Percentiles rank a stretch among this genome's conserved stretches.
phyloP scores from a whole-genome alignment of 2,329 filamentous ascomycete genomes.

The Ceratocystis cubensis region DNA sequence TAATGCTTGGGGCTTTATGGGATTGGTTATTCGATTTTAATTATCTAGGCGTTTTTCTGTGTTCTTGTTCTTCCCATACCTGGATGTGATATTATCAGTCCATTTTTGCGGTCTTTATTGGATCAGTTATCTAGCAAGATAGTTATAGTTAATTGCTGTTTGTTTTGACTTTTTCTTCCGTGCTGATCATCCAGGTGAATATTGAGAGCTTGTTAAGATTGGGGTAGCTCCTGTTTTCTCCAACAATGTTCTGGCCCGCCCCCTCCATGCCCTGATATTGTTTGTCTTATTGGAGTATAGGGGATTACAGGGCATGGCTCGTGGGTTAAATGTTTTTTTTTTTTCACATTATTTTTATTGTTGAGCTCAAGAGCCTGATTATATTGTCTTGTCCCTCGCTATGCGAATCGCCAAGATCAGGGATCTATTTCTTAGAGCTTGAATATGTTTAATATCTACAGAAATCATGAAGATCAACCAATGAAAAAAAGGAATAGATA shows the following conservation, averaged over 20 bases:
- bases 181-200: neutral
- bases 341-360: neutral
- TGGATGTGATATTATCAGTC: neutral
- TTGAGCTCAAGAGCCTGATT: neutral
- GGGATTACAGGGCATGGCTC: neutral
- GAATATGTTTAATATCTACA: too few relatives aligned
- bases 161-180: neutral
- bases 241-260: neutral
- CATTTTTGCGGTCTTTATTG: neutral
- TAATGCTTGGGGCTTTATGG: constrained; percentile 8
- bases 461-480: too few relatives aligned
- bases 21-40: constrained; percentile 2
- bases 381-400: too few relatives aligned
- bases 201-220: neutral
- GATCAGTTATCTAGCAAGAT: constrained; percentile 4
- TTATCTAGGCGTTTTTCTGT: constrained; percentile 10
- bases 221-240: constrained; percentile 4
- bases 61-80: neutral
- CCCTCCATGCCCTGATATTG: neutral
- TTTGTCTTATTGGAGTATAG: neutral
- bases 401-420: too few relatives aligned
- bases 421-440: too few relatives aligned
- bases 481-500: too few relatives aligned
- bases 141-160: neutral
- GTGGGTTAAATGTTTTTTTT: neutral